Conservation (phyloP, 2,329 filamentous ascomycete genomes). For the Pseudomassariella vexata region DNA sequence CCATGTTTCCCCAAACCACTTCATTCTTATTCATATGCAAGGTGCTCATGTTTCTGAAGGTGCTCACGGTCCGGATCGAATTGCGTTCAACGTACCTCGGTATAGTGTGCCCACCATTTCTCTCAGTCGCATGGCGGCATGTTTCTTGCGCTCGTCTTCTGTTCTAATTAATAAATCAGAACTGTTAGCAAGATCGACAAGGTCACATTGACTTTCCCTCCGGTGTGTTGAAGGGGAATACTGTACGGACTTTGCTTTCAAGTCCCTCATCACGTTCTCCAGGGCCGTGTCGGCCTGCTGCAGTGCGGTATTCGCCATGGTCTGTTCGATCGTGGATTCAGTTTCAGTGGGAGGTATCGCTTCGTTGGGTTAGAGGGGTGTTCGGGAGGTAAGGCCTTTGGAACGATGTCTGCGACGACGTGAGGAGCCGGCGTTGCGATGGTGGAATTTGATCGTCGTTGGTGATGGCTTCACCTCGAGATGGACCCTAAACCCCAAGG, state of each 20-base stretch:
- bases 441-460: too few relatives aligned
- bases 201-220: neutral
- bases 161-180: slow-evolving; percentile 20
- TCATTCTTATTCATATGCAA: too few relatives aligned
- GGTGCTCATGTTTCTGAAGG: too few relatives aligned
- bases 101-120: slow-evolving; percentile 51
- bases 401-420: slow-evolving; percentile 26
- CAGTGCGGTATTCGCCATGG: slow-evolving; percentile 18
- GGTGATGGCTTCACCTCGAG: too few relatives aligned
- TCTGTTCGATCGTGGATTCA: too few relatives aligned
- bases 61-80: too few relatives aligned
- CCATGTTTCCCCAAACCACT: too few relatives aligned
- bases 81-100: slow-evolving; percentile 47
- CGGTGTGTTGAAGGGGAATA: neutral
- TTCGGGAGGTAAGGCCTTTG: slow-evolving; percentile 28
- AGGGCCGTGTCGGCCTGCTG: slow-evolving; percentile 50
- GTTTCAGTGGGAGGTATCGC: too few relatives aligned
- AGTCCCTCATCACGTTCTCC: slow-evolving; percentile 47
- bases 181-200: slow-evolving; percentile 2
- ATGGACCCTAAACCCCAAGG: too few relatives aligned
- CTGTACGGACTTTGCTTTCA: slow-evolving; percentile 45
- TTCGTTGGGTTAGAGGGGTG: too few relatives aligned
- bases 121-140: slow-evolving; percentile 47
- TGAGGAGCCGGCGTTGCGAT: too few relatives aligned
- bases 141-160: slow-evolving; percentile 46